Conservation (phyloP, 1,284 basidiomycete genomes). For the Sanguinoderma infundibulare region DNA sequence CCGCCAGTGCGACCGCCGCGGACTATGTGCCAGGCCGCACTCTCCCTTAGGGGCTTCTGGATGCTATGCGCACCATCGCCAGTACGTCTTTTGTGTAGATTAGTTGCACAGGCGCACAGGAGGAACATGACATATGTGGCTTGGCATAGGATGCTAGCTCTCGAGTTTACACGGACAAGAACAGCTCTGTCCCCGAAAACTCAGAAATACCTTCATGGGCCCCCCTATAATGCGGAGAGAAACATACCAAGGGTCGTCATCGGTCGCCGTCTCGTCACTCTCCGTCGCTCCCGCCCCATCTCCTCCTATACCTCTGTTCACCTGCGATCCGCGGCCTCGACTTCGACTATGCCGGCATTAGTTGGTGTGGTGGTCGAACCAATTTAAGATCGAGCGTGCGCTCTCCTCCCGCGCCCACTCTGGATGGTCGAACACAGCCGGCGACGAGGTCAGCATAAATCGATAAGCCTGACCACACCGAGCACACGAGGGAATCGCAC, state of each 20-base stretch:
- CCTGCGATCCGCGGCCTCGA: too few species aligned
- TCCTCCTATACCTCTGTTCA: neutral
- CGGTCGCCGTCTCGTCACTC: too few species aligned
- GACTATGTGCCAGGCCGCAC: neutral
- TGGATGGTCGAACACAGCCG: conserved; percentile 27
- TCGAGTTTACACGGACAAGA: neutral
- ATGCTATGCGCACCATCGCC: too few species aligned
- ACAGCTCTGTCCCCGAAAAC: neutral
- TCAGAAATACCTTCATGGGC: neutral
- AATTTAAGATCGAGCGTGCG: conserved; percentile 43
- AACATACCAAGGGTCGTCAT: neutral
- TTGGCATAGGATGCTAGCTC: neutral
- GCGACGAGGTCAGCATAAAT: neutral
- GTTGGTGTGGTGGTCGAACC: conserved; percentile 21
- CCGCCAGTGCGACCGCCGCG: neutral
- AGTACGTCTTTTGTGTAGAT: too few species aligned
- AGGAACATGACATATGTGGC: neutral
- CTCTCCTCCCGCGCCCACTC: conserved; percentile 65
- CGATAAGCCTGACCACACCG: neutral
- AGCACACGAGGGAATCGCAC: conserved; percentile 16
- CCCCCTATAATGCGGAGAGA: neutral
- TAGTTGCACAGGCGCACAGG: neutral
- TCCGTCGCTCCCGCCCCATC: neutral
- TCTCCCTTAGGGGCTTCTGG: neutral
- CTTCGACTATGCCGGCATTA: too few species aligned